Conservation (phyloP, 163 green algal genomes). For the Botryococcus braunii region DNA sequence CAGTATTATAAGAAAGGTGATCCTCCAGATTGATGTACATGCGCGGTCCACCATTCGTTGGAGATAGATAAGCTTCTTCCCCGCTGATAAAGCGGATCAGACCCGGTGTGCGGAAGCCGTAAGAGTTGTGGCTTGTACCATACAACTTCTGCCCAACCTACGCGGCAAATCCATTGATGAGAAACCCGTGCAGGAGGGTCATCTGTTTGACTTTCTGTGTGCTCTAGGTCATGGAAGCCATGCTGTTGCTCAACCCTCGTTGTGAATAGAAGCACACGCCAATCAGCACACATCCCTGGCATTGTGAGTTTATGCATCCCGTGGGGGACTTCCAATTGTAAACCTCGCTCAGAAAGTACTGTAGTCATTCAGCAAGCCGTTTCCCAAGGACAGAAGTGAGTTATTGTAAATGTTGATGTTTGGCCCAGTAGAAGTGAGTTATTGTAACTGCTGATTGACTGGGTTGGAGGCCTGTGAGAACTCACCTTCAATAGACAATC, state of each 20-base stretch:
- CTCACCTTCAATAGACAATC: slow-evolving; percentile 41
- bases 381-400: not conserved
- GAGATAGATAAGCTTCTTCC: slow-evolving; percentile 53
- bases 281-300: not conserved
- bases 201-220: too few relatives aligned
- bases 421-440: too few relatives aligned
- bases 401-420: not conserved
- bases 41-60: slow-evolving; percentile 35
- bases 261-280: too few relatives aligned
- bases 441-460: too few relatives aligned
- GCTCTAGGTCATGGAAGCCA: too few relatives aligned
- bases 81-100: slow-evolving; percentile 59
- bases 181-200: too few relatives aligned
- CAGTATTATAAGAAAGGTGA: slow-evolving; percentile 34
- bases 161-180: too few relatives aligned
- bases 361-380: not conserved
- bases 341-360: not conserved
- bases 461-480: too few relatives aligned
- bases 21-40: slow-evolving; percentile 87
- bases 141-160: too few relatives aligned
- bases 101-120: slow-evolving; percentile 56
- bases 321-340: not conserved
- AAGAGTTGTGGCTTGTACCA: not conserved
- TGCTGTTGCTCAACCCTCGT: too few relatives aligned
- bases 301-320: not conserved